These are phyloP conservation scores for Zymoseptoria brevis DNA, from an alignment of 2,329 filamentous ascomycete genomes.

Conservation along the genomic window DNA sequence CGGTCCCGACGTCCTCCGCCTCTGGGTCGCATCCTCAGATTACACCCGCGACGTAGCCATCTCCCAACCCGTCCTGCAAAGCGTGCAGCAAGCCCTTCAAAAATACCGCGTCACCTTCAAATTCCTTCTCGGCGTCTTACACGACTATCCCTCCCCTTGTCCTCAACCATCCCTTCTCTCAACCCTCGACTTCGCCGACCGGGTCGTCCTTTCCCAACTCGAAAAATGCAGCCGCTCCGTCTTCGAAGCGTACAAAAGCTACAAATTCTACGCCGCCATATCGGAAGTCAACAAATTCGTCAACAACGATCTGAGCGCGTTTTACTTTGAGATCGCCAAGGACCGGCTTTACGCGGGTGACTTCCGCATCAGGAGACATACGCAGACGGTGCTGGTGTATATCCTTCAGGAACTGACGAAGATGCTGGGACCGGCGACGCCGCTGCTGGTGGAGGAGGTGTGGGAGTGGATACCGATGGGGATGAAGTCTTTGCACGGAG, in stretches of 20 bases:
- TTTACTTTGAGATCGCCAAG: conserved; percentile 89
- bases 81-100: conserved; percentile 66
- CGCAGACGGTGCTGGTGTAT: conserved; percentile 49
- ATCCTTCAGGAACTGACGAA: conserved; percentile 66
- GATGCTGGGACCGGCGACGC: conserved; percentile 74
- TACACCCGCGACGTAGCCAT: conserved; percentile 84
- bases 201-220: conserved; percentile 71
- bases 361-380: conserved; percentile 51
- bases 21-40: conserved; percentile 89
- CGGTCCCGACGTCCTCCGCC: conserved; percentile 75
- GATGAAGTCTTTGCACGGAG: conserved; percentile 13
- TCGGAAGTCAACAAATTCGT: conserved; percentile 72
- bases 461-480: conserved; percentile 64
- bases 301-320: conserved; percentile 74
- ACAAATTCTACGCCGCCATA: conserved; percentile 76
- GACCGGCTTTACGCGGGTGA: conserved; percentile 83
- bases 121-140: conserved; percentile 68
- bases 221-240: conserved; percentile 57
- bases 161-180: conserved; percentile 7
- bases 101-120: conserved; percentile 88
- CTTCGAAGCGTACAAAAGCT: conserved; percentile 55
- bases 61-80: conserved; percentile 66
- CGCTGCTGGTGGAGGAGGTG: conserved; percentile 77
- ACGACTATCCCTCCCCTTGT: conserved; percentile 32
- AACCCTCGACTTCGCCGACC: conserved; percentile 42